phyloP scores from a whole-genome alignment of 2,329 filamentous ascomycete species.

The Botrytis galanthina region DNA sequence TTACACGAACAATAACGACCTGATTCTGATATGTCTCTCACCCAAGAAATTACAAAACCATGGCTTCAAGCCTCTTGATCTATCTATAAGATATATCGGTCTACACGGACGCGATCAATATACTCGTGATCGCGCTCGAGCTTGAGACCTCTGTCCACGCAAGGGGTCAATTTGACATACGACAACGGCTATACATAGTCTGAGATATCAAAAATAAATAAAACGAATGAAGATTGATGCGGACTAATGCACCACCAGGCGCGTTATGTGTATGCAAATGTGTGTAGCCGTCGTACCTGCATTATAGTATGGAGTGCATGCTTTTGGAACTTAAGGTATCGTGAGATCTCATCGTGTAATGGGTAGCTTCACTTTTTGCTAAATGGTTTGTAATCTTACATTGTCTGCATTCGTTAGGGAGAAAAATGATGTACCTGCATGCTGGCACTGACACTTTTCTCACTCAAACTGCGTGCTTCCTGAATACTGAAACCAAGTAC shows the following conservation, averaged over 20 bases:
- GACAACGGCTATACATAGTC: constrained; percentile 12
- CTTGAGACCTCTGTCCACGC: background rate
- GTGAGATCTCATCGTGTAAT: background rate
- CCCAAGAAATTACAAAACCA: background rate
- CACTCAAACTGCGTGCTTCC: background rate
- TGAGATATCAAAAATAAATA: background rate
- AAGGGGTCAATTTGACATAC: constrained; percentile 6
- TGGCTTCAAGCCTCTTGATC: background rate
- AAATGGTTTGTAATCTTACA: too few relatives aligned
- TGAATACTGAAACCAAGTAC: background rate
- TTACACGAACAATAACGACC: background rate
- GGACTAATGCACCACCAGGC: background rate
- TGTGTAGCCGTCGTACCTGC: constrained; percentile 16
- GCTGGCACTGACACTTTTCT: background rate
- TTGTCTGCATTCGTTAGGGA: background rate
- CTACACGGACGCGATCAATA: background rate
- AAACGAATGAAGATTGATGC: background rate
- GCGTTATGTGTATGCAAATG: background rate
- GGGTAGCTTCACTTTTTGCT: background rate
- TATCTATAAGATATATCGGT: background rate
- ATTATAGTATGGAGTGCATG: constrained; percentile 10
- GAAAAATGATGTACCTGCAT: background rate
- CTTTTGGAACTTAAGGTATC: background rate
- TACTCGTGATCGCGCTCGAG: background rate
- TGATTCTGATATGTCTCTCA: background rate